Conservation (phyloP, 768 basidiomycete species). For the Mycena metata region DNA sequence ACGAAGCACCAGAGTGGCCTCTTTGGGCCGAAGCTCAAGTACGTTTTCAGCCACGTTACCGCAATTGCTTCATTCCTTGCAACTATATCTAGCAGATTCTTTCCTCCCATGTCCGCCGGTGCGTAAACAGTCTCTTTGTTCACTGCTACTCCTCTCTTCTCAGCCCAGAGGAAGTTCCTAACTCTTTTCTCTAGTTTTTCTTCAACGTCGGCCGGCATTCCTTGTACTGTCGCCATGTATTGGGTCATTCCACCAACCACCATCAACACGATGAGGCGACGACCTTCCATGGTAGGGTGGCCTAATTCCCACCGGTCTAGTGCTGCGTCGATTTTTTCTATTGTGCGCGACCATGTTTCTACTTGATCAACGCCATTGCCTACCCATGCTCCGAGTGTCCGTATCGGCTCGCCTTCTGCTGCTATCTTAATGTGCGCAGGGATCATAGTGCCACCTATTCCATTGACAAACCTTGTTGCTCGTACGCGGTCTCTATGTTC, state of each 20-base stretch:
- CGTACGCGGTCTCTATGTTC: slow-evolving; percentile 4
- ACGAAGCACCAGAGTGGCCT: too few species aligned
- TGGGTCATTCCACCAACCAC: slow-evolving; percentile 39
- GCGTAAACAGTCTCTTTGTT: slow-evolving; percentile 13
- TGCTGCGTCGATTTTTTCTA: slow-evolving; percentile 22
- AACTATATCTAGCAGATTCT: too few species aligned
- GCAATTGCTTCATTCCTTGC: too few species aligned
- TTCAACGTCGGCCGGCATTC: slow-evolving; percentile 39
- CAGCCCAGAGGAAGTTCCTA: slow-evolving; percentile 16
- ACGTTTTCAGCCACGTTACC: too few species aligned
- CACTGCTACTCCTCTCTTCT: slow-evolving; percentile 1
- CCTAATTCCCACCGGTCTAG: slow-evolving; percentile 28
- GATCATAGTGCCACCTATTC: neutral
- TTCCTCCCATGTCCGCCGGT: slow-evolving; percentile 1
- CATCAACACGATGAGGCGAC: slow-evolving; percentile 23
- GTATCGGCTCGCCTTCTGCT: neutral
- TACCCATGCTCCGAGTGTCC: slow-evolving; percentile 18
- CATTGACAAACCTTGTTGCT: slow-evolving; percentile 5
- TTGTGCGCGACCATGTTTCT: slow-evolving; percentile 6
- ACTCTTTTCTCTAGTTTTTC: slow-evolving; percentile 4
- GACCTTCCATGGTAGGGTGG: slow-evolving; percentile 33
- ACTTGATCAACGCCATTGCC: slow-evolving; percentile 7
- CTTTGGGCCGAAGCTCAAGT: too few species aligned
- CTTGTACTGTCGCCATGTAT: slow-evolving; percentile 39
- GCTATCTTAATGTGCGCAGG: slow-evolving; percentile 5